Evolutionary conservation across 176 grass and related monocot genomes (phyloP), one percentile per base, ranked within the genome.

Genomic region (Carex pumila): DNA sequence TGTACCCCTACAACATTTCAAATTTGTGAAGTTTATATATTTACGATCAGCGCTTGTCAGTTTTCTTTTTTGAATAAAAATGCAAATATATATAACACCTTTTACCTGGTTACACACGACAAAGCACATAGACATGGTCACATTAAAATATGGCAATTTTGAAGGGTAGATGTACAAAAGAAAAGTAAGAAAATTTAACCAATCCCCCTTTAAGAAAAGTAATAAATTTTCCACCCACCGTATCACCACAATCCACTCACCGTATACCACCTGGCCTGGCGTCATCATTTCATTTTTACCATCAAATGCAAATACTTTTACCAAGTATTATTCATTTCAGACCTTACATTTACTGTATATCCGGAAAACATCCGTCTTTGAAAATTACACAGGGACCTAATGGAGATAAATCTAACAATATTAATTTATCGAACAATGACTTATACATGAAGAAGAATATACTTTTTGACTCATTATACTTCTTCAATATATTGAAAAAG

Each of bases 251-350:
- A 71, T 71, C 67, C 36, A 71, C 65, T 43, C 36, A 68, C 5
- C 32, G 3, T 0, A 36, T 50, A 45, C 43, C 43, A 76, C 71
- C 30, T 29, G 25, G 25, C 25, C 25, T 25, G 50, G 32, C 73
- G 3, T 56, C 52, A 56, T 78, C 73, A 78, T 78, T 78, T 78
- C 52, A 57, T 78, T 78, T 78, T 57, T 52, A 78, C 73, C 73
- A 15, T 57, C 53, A 57, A 31, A 57, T 77, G 49, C 73, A 57
- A 78, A 57, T 45, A 22, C n/a, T 57, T 15, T 57, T 17, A 56
- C 25, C 13, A 78, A 57, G 12, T 57, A 57, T 50, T 52, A 7
- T 55, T 32, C 50, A 34, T 56, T 25, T 6, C 8, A 57, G 13
- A 78, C 71, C 71, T 75, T 54, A 8, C 14, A 53, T 53, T 75